phyloP scores from a whole-genome alignment of 192 early-diverging fungal genomes.

The Hyaloraphidium curvatum region DNA sequence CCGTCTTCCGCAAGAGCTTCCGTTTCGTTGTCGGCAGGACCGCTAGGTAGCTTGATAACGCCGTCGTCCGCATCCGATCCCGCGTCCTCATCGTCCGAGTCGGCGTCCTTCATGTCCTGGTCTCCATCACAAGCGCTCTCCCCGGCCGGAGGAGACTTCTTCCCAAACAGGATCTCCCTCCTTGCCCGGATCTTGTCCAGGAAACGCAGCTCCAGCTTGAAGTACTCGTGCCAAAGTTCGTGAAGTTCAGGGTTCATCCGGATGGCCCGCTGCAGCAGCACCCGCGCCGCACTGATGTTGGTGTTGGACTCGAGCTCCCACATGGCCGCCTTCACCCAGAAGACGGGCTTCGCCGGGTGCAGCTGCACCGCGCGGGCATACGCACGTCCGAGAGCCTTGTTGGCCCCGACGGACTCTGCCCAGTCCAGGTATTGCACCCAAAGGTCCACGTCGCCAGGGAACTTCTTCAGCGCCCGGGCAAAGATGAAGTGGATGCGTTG shows the following conservation, averaged over 20 bases:
- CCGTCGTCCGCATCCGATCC: neutral
- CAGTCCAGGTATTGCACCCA: slow-evolving; percentile 90
- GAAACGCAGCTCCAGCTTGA: slow-evolving; percentile 75
- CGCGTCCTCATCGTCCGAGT: neutral
- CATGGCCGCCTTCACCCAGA: slow-evolving; percentile 84
- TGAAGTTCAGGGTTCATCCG: slow-evolving; percentile 53
- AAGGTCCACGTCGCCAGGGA: slow-evolving; percentile 52
- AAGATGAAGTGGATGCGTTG: slow-evolving; percentile 63
- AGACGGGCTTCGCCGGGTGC: slow-evolving; percentile 55
- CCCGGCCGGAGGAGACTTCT: slow-evolving; percentile 26
- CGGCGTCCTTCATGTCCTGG: neutral
- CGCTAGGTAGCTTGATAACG: neutral
- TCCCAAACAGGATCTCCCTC: slow-evolving; percentile 50
- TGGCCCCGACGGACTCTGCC: slow-evolving; percentile 29
- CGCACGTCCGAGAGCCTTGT: slow-evolving; percentile 41
- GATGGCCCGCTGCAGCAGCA: slow-evolving; percentile 67
- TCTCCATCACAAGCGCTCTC: slow-evolving; percentile 26
- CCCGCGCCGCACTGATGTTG: slow-evolving; percentile 61
- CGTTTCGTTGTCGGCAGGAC: neutral
- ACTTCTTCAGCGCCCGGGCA: slow-evolving; percentile 54
- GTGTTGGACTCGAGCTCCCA: slow-evolving; percentile 74
- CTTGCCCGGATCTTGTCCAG: slow-evolving; percentile 69
- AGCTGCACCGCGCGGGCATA: slow-evolving; percentile 72
- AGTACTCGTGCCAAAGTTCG: slow-evolving; percentile 82
- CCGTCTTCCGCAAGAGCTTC: neutral